A percentile compares a stretch with the other conserved stretches of the same genome.
phyloP scores from a whole-genome alignment of 176 grass and related monocot genomes.

The Raddia distichophylla region DNA sequence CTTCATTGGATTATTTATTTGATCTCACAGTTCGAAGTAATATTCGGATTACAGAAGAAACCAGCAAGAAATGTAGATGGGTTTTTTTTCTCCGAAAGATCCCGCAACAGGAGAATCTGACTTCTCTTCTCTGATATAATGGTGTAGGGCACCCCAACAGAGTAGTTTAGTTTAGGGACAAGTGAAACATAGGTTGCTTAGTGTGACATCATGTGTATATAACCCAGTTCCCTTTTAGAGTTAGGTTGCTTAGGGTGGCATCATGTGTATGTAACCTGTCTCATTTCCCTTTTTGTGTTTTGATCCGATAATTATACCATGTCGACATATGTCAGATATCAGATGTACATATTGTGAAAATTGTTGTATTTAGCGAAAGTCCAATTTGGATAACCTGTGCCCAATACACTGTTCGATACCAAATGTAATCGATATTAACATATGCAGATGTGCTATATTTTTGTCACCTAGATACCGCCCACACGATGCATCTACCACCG shows the following conservation, averaged over 20 bases:
- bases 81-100: background rate
- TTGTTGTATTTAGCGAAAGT: background rate
- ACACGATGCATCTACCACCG: too few species aligned
- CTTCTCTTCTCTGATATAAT: background rate
- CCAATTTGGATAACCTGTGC: background rate
- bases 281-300: background rate
- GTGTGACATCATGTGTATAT: slow-evolving; percentile 7
- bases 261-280: slow-evolving; percentile 6
- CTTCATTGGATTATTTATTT: background rate
- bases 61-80: background rate
- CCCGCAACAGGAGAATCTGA: background rate
- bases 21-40: background rate
- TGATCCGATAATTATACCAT: background rate
- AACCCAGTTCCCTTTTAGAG: background rate
- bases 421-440: background rate
- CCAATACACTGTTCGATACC: background rate
- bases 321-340: background rate
- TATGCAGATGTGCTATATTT: background rate
- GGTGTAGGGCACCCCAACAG: background rate
- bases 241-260: background rate
- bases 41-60: slow-evolving; percentile 3
- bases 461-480: background rate
- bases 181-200: background rate
- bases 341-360: background rate
- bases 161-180: slow-evolving; percentile 10